Evolutionary conservation across 2,329 filamentous ascomycete species (phyloP).

Genomic region (Stenocarpella maydis): DNA sequence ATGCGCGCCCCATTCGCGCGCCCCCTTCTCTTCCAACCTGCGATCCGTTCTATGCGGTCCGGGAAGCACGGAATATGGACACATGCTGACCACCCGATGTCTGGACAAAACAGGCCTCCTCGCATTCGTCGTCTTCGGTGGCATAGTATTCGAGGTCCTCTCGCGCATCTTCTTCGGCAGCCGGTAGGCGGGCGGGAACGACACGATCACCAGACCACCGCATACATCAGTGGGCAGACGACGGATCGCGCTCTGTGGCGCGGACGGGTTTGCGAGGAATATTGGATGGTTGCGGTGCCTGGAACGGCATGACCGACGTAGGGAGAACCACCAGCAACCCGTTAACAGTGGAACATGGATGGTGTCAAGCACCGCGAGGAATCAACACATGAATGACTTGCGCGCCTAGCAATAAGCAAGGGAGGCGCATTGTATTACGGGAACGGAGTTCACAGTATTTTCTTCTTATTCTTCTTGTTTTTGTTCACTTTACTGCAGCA

Average conservation of each 20-base stretch:
- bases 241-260: not conserved
- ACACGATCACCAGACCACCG: too few species aligned
- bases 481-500: conserved; percentile 31
- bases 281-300: too few species aligned
- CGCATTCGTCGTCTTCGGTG: conserved; percentile 68
- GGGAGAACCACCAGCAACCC: not conserved
- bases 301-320: not conserved
- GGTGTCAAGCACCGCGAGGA: not conserved
- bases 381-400: not conserved
- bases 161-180: conserved; percentile 60
- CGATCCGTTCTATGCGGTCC: too few species aligned
- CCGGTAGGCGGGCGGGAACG: conserved; percentile 20
- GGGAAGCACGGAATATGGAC: too few species aligned
- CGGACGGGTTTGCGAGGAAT: not conserved
- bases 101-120: conserved; percentile 55
- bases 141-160: conserved; percentile 65
- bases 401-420: conserved; percentile 10
- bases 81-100: conserved; percentile 16
- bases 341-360: not conserved
- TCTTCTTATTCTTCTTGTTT: not conserved
- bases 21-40: not conserved
- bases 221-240: not conserved
- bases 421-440: conserved; percentile 27
- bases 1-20: conserved; percentile 31
- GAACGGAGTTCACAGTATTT: conserved; percentile 31